These are phyloP conservation scores for Hypocreales sp. DNA, from an alignment of 2,329 filamentous ascomycete genomes.

Conservation along the genomic window DNA sequence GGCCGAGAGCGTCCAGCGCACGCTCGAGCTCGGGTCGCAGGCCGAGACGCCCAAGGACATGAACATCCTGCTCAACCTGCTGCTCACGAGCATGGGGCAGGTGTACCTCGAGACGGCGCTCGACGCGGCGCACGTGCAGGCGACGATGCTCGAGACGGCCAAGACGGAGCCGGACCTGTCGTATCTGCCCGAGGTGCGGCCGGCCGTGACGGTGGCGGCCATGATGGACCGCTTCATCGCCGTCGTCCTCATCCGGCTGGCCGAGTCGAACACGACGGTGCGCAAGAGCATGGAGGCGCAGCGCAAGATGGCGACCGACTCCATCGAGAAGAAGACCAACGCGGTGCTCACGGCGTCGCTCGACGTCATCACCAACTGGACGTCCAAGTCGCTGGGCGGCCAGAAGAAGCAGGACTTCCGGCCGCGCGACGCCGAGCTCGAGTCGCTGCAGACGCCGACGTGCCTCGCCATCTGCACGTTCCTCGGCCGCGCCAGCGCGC, in stretches of 20 bases:
- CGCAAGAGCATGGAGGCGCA: constrained; percentile 80
- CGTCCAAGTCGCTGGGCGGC: constrained; percentile 51
- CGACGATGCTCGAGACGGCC: constrained; percentile 57
- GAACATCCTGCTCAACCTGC: constrained; percentile 63
- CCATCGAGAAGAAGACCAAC: constrained; percentile 73
- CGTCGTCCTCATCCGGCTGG: constrained; percentile 79
- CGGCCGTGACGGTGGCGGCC: constrained; percentile 77
- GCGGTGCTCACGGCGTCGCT: constrained; percentile 39
- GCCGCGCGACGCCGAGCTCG: constrained; percentile 66
- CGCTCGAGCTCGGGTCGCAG: constrained; percentile 75
- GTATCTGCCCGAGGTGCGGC: constrained; percentile 65
- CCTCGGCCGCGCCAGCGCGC: constrained; percentile 48
- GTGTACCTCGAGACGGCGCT: constrained; percentile 56
- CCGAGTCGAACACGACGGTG: constrained; percentile 78
- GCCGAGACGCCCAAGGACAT: constrained; percentile 92
- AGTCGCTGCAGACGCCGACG: constrained; percentile 72
- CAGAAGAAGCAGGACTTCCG: constrained; percentile 87
- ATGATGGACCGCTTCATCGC: constrained; percentile 87
- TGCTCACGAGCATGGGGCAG: constrained; percentile 78
- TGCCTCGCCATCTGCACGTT: constrained; percentile 74
- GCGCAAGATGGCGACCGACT: constrained; percentile 54
- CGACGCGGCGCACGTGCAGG: constrained; percentile 57
- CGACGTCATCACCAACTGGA: constrained; percentile 61
- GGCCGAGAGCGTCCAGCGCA: constrained; percentile 82
- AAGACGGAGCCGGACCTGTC: constrained; percentile 79